These are phyloP conservation scores for Apiospora hydei DNA, from an alignment of 2,329 filamentous ascomycete genomes.

Conservation along the genomic window DNA sequence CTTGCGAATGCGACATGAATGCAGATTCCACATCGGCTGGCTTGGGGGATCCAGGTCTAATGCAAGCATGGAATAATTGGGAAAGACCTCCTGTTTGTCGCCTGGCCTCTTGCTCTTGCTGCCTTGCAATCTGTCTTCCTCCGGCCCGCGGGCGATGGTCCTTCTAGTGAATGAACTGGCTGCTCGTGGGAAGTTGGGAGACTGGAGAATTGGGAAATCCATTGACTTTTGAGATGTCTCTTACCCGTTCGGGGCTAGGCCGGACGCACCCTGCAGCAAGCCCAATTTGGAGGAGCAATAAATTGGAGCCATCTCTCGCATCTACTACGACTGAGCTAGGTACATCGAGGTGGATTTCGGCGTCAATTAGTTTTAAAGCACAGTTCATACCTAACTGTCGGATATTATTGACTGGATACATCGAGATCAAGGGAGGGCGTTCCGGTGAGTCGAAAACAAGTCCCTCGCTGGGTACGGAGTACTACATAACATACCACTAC, in stretches of 20 bases:
- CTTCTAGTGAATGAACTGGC: not conserved
- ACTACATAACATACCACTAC: not conserved
- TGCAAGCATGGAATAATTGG: not conserved
- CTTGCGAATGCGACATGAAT: conserved; percentile 9
- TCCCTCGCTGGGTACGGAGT: not conserved
- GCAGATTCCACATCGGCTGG: conserved; percentile 18
- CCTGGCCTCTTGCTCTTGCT: not conserved
- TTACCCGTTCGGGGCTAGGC: not conserved
- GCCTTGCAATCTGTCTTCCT: not conserved
- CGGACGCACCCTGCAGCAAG: conserved; percentile 20
- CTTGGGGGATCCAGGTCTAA: not conserved
- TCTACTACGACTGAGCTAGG: conserved; percentile 6
- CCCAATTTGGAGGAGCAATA: conserved; percentile 22
- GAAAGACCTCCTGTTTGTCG: not conserved
- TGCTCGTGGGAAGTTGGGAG: not conserved
- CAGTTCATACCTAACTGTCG: conserved; percentile 18
- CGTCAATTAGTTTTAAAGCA: not conserved
- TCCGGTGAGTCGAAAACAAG: not conserved
- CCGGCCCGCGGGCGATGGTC: not conserved
- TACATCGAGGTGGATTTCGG: conserved; percentile 7
- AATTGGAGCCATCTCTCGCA: conserved; percentile 18
- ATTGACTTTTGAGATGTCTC: conserved; percentile 18
- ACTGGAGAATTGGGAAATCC: conserved; percentile 11
- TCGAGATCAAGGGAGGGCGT: conserved; percentile 12
- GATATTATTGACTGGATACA: conserved; percentile 14